These are phyloP conservation scores for Elsinoe australis DNA, from an alignment of 2,329 filamentous ascomycete species.

Conservation along the genomic window DNA sequence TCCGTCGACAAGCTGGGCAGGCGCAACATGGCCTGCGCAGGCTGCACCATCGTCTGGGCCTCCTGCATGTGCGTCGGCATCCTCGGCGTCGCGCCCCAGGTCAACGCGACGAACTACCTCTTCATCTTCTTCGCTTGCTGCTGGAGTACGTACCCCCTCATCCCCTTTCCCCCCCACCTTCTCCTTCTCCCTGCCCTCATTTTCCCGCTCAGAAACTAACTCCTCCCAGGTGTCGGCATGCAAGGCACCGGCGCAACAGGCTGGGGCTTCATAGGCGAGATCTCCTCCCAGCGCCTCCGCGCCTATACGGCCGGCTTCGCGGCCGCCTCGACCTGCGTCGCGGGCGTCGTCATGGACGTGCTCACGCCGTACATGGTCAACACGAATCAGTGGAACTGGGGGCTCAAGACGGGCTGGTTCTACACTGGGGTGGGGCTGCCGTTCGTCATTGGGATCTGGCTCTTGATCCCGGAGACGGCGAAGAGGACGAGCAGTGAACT, in stretches of 20 bases:
- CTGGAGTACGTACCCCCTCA: neutral
- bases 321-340: neutral
- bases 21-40: neutral
- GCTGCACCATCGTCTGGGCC: neutral
- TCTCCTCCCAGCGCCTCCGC: neutral
- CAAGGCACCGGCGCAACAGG: slow-evolving; percentile 3
- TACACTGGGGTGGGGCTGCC: slow-evolving; percentile 8
- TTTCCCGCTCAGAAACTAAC: neutral
- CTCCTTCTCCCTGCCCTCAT: no score
- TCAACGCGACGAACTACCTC: slow-evolving; percentile 5
- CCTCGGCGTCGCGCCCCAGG: neutral
- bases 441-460: slow-evolving; percentile 6
- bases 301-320: slow-evolving; percentile 4
- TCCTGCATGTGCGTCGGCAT: neutral
- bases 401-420: slow-evolving; percentile 9
- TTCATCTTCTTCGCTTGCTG: slow-evolving; percentile 8
- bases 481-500: slow-evolving; percentile 38
- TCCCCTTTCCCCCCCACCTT: neutral
- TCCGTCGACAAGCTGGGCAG: neutral
- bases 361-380: slow-evolving; percentile 11
- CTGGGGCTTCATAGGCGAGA: slow-evolving; percentile 5
- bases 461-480: slow-evolving; percentile 34
- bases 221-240: neutral
- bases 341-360: slow-evolving; percentile 12
- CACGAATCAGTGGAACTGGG: slow-evolving; percentile 2